phyloP scores from a whole-genome alignment of 371 early-diverging fungal genomes.

The Smittium culicis region DNA sequence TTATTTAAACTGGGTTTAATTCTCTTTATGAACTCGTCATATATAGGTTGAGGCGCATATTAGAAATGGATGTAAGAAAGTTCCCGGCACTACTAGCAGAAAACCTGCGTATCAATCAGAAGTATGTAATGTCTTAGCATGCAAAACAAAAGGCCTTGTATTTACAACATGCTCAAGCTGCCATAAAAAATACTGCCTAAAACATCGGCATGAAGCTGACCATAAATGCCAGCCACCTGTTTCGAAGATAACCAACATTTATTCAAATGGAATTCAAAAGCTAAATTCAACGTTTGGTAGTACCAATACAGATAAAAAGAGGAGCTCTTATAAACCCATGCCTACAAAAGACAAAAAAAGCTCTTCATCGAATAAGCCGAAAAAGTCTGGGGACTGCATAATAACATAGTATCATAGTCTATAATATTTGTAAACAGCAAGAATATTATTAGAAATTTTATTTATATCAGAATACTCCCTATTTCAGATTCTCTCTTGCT shows the following conservation, averaged over 20 bases:
- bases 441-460: too few relatives aligned
- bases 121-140: slow-evolving; percentile 11
- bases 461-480: too few relatives aligned
- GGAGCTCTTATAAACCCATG: background rate
- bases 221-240: slow-evolving; percentile 14
- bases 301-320: background rate
- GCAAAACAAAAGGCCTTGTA: slow-evolving; percentile 17
- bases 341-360: background rate
- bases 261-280: background rate
- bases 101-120: slow-evolving; percentile 1
- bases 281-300: background rate
- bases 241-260: background rate
- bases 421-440: too few relatives aligned
- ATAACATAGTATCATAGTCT: too few relatives aligned
- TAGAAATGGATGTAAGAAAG: slow-evolving; percentile 11
- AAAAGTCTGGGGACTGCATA: background rate
- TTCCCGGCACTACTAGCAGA: slow-evolving; percentile 11
- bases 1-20: too few relatives aligned
- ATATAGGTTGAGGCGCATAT: slow-evolving; percentile 15
- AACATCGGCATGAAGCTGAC: slow-evolving; percentile 18
- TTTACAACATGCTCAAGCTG: slow-evolving; percentile 15
- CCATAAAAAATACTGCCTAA: slow-evolving; percentile 15
- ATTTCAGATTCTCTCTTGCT: too few relatives aligned
- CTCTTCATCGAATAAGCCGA: background rate
- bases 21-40: too few relatives aligned